phyloP scores from a whole-genome alignment of 2,329 filamentous ascomycete genomes.

The Fusarium sp. region DNA sequence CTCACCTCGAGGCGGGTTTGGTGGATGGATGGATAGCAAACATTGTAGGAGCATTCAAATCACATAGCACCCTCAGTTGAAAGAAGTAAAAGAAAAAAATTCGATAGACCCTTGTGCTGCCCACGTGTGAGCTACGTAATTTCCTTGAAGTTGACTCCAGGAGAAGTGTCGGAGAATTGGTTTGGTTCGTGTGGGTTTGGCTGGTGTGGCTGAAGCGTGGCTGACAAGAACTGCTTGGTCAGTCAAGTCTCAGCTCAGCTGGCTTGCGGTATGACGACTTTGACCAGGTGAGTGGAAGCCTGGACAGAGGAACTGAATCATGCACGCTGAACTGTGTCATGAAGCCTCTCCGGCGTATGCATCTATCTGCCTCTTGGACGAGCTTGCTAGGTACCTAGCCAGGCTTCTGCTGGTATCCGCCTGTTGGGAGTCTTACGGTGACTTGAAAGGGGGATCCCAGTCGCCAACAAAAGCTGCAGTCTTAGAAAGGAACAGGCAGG shows the following conservation, averaged over 20 bases:
- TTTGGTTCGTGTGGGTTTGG: neutral
- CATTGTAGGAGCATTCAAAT: constrained; percentile 42
- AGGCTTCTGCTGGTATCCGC: neutral
- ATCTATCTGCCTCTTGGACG: neutral
- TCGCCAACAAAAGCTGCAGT: neutral
- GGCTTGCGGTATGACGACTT: neutral
- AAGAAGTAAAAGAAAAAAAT: constrained; percentile 43
- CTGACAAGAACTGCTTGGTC: neutral
- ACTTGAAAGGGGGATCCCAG: neutral
- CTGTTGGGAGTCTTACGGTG: neutral
- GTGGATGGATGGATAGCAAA: constrained; percentile 44
- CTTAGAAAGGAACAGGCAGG: neutral
- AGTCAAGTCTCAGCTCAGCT: neutral
- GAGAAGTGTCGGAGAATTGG: neutral
- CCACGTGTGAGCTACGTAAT: neutral
- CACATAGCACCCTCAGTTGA: constrained; percentile 41
- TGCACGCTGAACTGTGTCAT: neutral
- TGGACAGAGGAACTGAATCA: neutral
- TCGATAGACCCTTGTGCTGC: constrained; percentile 33
- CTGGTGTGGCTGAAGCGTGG: constrained; percentile 31
- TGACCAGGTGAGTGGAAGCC: neutral
- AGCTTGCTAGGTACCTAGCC: neutral
- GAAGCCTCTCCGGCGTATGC: neutral
- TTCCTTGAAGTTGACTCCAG: neutral
- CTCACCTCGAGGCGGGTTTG: constrained; percentile 35